Conservation (phyloP, 371 early-diverging fungal genomes). For the Mortierella sp. region DNA sequence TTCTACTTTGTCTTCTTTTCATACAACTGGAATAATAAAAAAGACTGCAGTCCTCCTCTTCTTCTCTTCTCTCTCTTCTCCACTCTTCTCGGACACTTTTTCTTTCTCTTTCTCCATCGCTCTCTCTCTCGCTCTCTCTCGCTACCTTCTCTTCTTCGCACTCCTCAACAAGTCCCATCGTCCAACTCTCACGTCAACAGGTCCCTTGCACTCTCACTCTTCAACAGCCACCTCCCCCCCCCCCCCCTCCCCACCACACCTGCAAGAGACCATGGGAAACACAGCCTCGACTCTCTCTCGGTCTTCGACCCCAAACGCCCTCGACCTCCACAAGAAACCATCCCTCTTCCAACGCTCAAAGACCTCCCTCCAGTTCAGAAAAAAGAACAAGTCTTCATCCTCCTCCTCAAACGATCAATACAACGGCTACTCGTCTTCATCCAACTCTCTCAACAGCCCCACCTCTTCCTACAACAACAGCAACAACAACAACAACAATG, state of each 20-base stretch:
- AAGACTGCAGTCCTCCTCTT: too few species aligned
- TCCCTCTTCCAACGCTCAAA: conserved; percentile 56
- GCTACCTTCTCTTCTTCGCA: too few species aligned
- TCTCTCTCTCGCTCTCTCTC: conserved; percentile 4
- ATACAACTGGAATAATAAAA: neutral
- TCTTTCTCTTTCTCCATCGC: conserved; percentile 1
- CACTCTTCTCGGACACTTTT: neutral
- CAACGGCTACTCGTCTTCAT: neutral
- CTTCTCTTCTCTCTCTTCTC: conserved; percentile 8
- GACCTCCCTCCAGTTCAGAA: conserved; percentile 27
- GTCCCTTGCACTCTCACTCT: neutral
- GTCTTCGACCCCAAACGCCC: conserved; percentile 19
- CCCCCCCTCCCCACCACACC: neutral
- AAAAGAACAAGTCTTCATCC: conserved; percentile 36
- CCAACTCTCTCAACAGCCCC: neutral
- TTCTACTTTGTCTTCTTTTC: neutral
- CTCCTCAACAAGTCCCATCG: too few species aligned
- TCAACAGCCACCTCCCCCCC: neutral
- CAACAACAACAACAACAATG: neutral
- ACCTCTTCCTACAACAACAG: conserved; percentile 7
- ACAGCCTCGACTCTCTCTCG: conserved; percentile 30
- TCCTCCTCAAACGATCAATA: neutral
- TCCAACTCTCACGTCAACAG: too few species aligned
- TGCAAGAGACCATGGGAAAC: conserved; percentile 29
- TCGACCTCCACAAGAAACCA: conserved; percentile 32